Percentiles rank a stretch among this genome's conserved stretches.
Conservation (phyloP, 805 yeast genomes). For the Starmerella powellii region DNA sequence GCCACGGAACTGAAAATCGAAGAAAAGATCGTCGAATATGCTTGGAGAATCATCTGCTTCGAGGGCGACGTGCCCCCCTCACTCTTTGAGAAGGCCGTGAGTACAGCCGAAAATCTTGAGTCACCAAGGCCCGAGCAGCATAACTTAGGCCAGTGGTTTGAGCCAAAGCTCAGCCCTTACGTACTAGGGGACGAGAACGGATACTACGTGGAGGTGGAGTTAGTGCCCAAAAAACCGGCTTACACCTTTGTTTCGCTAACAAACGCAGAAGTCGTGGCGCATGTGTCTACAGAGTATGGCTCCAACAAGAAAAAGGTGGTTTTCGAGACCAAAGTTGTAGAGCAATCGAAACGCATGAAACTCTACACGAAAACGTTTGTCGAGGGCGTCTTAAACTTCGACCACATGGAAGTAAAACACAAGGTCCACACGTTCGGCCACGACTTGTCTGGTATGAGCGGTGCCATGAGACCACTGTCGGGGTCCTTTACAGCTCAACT, state of each 20-base stretch:
- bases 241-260: slow-evolving; percentile 17
- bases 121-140: slow-evolving; percentile 19
- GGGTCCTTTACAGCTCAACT: slow-evolving; percentile 21
- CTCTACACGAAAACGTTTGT: slow-evolving; percentile 24
- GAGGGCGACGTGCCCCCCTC: slow-evolving; percentile 6
- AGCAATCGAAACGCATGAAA: neutral
- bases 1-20: slow-evolving; percentile 29
- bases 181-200: slow-evolving; percentile 28
- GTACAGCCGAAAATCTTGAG: slow-evolving; percentile 20
- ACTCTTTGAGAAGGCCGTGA: slow-evolving; percentile 20
- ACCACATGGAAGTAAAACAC: slow-evolving; percentile 23
- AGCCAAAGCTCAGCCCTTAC: slow-evolving; percentile 30
- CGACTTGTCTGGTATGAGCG: slow-evolving; percentile 9
- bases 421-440: slow-evolving; percentile 26
- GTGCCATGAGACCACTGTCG: slow-evolving; percentile 22
- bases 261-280: slow-evolving; percentile 17
- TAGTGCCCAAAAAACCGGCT: slow-evolving; percentile 28
- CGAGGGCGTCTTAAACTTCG: slow-evolving; percentile 31
- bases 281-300: slow-evolving; percentile 8
- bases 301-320: neutral
- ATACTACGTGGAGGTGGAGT: slow-evolving; percentile 33
- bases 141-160: slow-evolving; percentile 32
- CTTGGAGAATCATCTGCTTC: slow-evolving; percentile 25
- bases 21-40: slow-evolving; percentile 24
- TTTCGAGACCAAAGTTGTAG: slow-evolving; percentile 6